Conservation (phyloP, 2,329 filamentous ascomycete genomes). For the Colletotrichum somersetense region DNA sequence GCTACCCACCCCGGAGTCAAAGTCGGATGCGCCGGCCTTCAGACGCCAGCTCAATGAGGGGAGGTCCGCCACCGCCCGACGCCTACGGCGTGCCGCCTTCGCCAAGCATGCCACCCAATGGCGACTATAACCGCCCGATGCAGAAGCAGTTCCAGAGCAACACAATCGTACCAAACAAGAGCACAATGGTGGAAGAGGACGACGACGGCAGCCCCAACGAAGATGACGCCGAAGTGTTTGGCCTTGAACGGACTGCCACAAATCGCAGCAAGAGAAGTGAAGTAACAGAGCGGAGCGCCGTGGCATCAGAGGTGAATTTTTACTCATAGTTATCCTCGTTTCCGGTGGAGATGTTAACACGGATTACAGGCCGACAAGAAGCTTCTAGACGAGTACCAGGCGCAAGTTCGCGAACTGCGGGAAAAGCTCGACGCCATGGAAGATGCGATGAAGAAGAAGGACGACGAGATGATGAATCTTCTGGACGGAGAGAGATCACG, state of each 20-base stretch:
- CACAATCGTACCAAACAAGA: slow-evolving; percentile 97
- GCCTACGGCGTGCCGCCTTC: slow-evolving; percentile 70
- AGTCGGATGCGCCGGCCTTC: slow-evolving; percentile 69
- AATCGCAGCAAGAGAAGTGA: slow-evolving; percentile 46
- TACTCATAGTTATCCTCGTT: slow-evolving; percentile 32
- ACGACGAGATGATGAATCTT: slow-evolving; percentile 74
- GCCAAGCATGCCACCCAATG: slow-evolving; percentile 65
- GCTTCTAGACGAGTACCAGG: slow-evolving; percentile 82
- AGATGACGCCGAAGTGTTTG: slow-evolving; percentile 73
- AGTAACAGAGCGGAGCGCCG: slow-evolving; percentile 50
- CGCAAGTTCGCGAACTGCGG: slow-evolving; percentile 80
- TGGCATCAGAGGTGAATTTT: slow-evolving; percentile 55
- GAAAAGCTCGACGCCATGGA: slow-evolving; percentile 81
- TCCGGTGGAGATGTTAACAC: slow-evolving; percentile 38
- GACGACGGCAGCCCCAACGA: slow-evolving; percentile 75
- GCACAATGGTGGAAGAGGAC: slow-evolving; percentile 96
- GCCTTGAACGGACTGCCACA: slow-evolving; percentile 59
- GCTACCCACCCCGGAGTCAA: slow-evolving; percentile 63
- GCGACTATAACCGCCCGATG: slow-evolving; percentile 80
- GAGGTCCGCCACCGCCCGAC: slow-evolving; percentile 56
- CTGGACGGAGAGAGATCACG: slow-evolving; percentile 70
- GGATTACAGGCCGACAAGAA: slow-evolving; percentile 72
- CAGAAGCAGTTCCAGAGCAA: slow-evolving; percentile 95
- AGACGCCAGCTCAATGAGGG: slow-evolving; percentile 72
- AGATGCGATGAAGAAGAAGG: slow-evolving; percentile 75